These are phyloP conservation scores for Candida oleophila DNA, from an alignment of 805 yeast genomes.

Conservation along the genomic window DNA sequence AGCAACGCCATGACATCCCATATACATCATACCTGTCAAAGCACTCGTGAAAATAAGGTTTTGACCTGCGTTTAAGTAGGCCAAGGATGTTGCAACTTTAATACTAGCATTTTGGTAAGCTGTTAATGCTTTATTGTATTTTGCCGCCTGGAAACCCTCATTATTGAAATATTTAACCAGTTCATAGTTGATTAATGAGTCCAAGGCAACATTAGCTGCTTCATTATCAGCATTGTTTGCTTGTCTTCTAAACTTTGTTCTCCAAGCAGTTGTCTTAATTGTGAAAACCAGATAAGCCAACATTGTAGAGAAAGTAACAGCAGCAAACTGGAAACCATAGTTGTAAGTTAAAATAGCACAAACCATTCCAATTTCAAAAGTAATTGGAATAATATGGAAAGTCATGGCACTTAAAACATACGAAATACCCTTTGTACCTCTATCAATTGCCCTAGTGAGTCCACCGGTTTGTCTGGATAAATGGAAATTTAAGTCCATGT, in stretches of 20 bases:
- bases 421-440: conserved; percentile 97
- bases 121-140: conserved; percentile 72
- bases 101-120: conserved; percentile 74
- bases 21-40: conserved; percentile 93
- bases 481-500: conserved; percentile 87
- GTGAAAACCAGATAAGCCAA: conserved; percentile 84
- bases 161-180: conserved; percentile 94
- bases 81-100: conserved; percentile 81
- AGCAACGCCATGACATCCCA: conserved; percentile 95
- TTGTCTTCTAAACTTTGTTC: conserved; percentile 84
- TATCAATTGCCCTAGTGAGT: conserved; percentile 89
- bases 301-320: conserved; percentile 86
- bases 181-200: conserved; percentile 90
- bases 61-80: conserved; percentile 77
- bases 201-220: conserved; percentile 94
- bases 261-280: conserved; percentile 91
- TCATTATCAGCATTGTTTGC: conserved; percentile 91
- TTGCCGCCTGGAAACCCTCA: conserved; percentile 73
- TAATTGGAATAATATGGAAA: conserved; percentile 91
- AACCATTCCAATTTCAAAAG: conserved; percentile 89
- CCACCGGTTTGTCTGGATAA: conserved; percentile 94
- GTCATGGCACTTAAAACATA: conserved; percentile 94
- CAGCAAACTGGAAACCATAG: conserved; percentile 86
- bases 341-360: conserved; percentile 92
- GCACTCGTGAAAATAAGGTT: conserved; percentile 83